Percentiles rank a stretch among this genome's conserved stretches.
These are phyloP conservation scores for Dillenia turbinata DNA, from an alignment of 164 flowering plant genomes.

Conservation along the genomic window DNA sequence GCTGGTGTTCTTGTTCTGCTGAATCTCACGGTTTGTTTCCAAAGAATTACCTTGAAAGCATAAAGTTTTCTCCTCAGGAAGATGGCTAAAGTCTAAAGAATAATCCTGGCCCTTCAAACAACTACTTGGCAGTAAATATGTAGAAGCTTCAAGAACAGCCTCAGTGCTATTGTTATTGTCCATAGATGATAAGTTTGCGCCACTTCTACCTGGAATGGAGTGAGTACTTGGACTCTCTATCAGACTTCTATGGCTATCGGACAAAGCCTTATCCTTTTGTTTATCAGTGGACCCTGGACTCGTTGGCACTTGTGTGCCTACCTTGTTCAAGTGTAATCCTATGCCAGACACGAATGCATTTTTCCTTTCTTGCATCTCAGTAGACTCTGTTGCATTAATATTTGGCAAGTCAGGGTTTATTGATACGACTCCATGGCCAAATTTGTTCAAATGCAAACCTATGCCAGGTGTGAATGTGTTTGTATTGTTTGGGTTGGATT, in stretches of 20 bases:
- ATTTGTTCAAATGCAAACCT: slow-evolving; percentile 2
- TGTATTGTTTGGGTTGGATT: neutral
- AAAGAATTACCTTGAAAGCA: neutral
- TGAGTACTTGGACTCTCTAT: no score
- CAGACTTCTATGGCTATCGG: no score
- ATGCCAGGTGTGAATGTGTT: neutral
- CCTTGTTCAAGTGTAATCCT: neutral
- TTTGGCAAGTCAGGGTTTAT: neutral
- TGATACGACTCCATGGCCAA: neutral
- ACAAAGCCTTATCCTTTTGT: no score
- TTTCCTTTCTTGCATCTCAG: neutral
- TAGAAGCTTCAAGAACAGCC: no score
- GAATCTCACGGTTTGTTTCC: neutral
- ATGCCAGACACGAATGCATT: neutral
- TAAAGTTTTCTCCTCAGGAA: neutral
- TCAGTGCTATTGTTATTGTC: no score
- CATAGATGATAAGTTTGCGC: no score
- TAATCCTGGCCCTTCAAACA: no score
- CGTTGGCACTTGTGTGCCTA: neutral
- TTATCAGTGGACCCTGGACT: neutral
- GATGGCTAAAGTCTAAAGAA: neutral
- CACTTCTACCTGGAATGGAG: no score
- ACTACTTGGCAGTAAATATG: no score
- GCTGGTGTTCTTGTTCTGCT: neutral
- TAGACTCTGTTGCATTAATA: neutral